Conservation (phyloP, 163 green algal genomes). For the Chlorella variabilis region DNA sequence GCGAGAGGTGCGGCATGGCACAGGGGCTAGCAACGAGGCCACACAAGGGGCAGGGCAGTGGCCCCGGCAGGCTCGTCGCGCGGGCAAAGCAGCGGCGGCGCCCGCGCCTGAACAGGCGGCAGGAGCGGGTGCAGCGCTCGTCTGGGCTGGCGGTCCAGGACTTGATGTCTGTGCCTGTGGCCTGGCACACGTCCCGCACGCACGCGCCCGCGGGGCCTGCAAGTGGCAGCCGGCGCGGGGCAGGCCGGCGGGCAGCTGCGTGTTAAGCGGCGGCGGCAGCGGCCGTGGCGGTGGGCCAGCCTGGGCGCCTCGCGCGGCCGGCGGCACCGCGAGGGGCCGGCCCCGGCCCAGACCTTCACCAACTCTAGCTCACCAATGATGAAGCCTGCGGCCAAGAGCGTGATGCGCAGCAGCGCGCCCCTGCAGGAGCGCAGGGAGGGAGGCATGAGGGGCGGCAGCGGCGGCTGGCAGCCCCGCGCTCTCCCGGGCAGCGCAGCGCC, state of each 20-base stretch:
- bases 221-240: no score
- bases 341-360: no score
- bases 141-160: conserved; percentile 76
- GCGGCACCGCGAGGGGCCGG: no score
- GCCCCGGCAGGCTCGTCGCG: no score
- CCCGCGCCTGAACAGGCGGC: conserved; percentile 25
- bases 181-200: conserved; percentile 80
- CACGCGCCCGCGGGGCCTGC: conserved; percentile 67
- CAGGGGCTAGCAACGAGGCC: no score
- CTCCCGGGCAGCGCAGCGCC: not conserved
- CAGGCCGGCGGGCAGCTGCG: no score
- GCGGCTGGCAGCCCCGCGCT: not conserved
- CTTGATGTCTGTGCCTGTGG: conserved; percentile 80
- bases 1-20: not conserved
- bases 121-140: conserved; percentile 18
- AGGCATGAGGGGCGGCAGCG: not conserved
- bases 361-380: conserved; percentile 75
- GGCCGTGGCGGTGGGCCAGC: no score
- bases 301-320: no score
- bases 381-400: conserved; percentile 91
- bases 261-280: no score
- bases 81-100: not conserved
- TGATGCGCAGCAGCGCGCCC: conserved; percentile 72
- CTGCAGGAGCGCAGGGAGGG: not conserved
- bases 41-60: no score